phyloP scores from a whole-genome alignment of 1,139 yeast species.

The Suhomyces guaymorum region DNA sequence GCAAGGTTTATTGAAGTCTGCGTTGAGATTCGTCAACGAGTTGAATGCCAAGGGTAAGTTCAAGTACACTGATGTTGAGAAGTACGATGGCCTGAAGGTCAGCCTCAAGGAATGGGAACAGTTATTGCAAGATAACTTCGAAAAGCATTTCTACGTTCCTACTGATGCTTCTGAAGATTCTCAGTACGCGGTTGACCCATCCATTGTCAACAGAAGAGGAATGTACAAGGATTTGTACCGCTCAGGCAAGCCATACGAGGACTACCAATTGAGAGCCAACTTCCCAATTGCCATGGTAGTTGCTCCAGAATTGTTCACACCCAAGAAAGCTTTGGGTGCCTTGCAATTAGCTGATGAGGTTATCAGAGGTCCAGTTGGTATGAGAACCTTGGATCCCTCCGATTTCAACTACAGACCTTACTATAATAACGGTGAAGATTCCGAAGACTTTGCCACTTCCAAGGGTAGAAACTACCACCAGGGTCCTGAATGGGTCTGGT shows the following conservation, averaged over 20 bases:
- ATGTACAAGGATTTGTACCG: slow-evolving; percentile 84
- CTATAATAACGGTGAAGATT: slow-evolving; percentile 78
- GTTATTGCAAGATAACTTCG: slow-evolving; percentile 71
- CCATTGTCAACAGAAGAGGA: slow-evolving; percentile 82
- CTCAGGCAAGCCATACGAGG: slow-evolving; percentile 87
- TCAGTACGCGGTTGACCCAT: slow-evolving; percentile 60
- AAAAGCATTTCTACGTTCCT: slow-evolving; percentile 77
- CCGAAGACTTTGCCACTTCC: slow-evolving; percentile 84
- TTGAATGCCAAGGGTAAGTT: slow-evolving; percentile 57
- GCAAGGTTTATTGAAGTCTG: slow-evolving; percentile 82
- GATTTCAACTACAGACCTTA: slow-evolving; percentile 91
- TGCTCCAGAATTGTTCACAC: slow-evolving; percentile 86
- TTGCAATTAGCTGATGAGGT: slow-evolving; percentile 67
- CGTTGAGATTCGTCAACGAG: slow-evolving; percentile 74
- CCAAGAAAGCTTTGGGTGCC: slow-evolving; percentile 60
- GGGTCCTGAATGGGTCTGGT: slow-evolving; percentile 99
- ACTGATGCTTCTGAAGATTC: slow-evolving; percentile 50
- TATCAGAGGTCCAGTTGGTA: slow-evolving; percentile 87
- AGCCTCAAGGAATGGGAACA: slow-evolving; percentile 68
- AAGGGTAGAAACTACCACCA: slow-evolving; percentile 97
- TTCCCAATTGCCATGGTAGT: slow-evolving; percentile 90
- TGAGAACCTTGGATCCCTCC: slow-evolving; percentile 88
- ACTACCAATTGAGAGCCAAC: slow-evolving; percentile 89
- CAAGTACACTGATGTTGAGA: slow-evolving; percentile 52
- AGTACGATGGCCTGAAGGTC: slow-evolving; percentile 58